Evolutionary conservation across 1,139 yeast species (phyloP).

Genomic region (Hansenula lynferdii): DNA sequence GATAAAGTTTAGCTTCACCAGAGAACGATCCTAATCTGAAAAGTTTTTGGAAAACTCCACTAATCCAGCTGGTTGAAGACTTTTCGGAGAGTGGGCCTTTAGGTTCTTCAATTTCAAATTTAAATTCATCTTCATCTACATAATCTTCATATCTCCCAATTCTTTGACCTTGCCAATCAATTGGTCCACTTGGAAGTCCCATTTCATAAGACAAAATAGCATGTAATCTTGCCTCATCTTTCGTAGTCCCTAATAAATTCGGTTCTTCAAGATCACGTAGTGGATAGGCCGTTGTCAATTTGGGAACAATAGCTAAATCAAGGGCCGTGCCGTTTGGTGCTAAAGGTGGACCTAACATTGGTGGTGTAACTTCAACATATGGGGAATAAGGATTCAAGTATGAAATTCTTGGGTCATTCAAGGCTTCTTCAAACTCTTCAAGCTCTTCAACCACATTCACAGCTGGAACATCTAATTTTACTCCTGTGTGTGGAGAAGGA

Average conservation of each 20-base stretch:
- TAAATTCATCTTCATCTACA: background rate
- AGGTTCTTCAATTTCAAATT: background rate
- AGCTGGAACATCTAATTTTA: background rate
- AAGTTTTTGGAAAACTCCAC: background rate
- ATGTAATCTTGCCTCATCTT: slow-evolving; percentile 16
- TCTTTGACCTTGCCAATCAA: background rate
- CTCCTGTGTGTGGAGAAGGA: too few species aligned
- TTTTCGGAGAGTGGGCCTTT: background rate
- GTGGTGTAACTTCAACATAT: slow-evolving; percentile 16
- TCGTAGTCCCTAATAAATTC: background rate
- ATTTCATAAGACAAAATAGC: slow-evolving; percentile 18
- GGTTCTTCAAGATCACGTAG: slow-evolving; percentile 6
- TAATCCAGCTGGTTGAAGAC: background rate
- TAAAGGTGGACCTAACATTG: slow-evolving; percentile 15
- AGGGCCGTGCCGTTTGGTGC: slow-evolving; percentile 15
- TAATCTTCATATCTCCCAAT: background rate
- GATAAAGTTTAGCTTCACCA: slow-evolving; percentile 4
- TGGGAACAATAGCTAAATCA: slow-evolving; percentile 15
- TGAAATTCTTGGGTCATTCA: slow-evolving; percentile 7
- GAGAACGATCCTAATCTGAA: slow-evolving; percentile 7
- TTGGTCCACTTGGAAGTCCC: slow-evolving; percentile 1
- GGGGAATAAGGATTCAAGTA: slow-evolving; percentile 12
- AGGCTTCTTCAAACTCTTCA: background rate
- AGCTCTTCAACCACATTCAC: background rate
- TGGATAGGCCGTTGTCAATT: slow-evolving; percentile 8